A percentile compares a stretch with the other conserved stretches of the same genome.
Conservation (phyloP, 129 eudicot species). For the Escallonia rubra region DNA sequence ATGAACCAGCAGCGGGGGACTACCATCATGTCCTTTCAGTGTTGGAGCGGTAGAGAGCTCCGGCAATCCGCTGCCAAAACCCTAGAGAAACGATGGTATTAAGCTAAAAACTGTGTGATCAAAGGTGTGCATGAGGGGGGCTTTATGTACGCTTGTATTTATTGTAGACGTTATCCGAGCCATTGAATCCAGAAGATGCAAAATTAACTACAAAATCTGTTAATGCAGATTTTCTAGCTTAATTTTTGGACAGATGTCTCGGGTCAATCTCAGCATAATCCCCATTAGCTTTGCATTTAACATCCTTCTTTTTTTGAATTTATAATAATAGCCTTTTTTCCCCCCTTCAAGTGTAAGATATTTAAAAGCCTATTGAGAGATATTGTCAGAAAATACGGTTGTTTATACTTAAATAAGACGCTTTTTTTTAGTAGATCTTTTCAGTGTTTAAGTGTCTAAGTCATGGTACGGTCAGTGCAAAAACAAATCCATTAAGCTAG, state of each 20-base stretch:
- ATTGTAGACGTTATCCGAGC: conserved; percentile 11
- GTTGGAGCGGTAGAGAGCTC: conserved; percentile 38
- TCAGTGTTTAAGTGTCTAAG: too few relatives aligned
- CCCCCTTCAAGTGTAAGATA: neutral
- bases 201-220: conserved; percentile 12
- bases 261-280: neutral
- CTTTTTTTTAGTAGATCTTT: too few relatives aligned
- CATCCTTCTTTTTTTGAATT: too few relatives aligned
- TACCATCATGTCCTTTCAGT: conserved; percentile 18
- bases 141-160: conserved; percentile 27
- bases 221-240: conserved; percentile 8
- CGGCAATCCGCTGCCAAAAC: neutral
- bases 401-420: neutral
- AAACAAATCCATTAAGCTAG: too few relatives aligned
- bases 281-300: neutral
- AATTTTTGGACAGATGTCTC: neutral
- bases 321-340: too few relatives aligned
- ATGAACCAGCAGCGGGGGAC: conserved; percentile 27
- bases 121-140: neutral
- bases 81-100: neutral
- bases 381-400: too few relatives aligned
- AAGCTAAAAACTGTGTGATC: neutral
- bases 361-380: neutral
- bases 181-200: conserved; percentile 14
- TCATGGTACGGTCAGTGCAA: too few relatives aligned